phyloP scores from a whole-genome alignment of 495 filamentous ascomycete genomes.

The Penicillium maclennaniae region DNA sequence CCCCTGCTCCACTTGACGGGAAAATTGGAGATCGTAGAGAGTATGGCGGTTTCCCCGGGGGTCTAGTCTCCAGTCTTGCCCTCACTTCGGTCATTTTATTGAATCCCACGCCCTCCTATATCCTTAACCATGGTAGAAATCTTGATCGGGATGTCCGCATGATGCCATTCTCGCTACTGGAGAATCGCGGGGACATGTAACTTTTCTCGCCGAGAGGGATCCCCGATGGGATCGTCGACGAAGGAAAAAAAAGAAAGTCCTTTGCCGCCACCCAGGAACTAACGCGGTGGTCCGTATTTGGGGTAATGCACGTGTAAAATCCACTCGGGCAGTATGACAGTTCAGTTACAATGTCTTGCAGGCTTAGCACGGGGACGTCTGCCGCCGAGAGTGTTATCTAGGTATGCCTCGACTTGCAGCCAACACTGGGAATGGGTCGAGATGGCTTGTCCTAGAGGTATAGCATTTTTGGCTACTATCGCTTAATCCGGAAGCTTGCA shows the following conservation, averaged over 20 bases:
- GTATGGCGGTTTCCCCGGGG: neutral
- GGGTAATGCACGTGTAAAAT: neutral
- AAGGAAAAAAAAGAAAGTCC: neutral
- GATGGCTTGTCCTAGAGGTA: neutral
- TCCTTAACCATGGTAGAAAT: neutral
- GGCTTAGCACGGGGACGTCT: neutral
- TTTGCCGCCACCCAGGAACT: neutral
- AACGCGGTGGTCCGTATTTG: neutral
- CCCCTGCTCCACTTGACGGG: too few relatives aligned
- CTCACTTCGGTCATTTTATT: too few relatives aligned
- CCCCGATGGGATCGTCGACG: neutral
- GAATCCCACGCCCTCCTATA: neutral
- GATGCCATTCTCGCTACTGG: neutral
- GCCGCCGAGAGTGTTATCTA: neutral
- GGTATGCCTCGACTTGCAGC: neutral
- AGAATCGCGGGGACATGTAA: neutral
- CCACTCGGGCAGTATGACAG: neutral
- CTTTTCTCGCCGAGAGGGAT: neutral
- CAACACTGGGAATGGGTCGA: neutral
- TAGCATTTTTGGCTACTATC: neutral
- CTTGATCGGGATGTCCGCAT: neutral
- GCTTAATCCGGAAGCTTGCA: neutral
- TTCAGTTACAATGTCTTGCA: constrained; percentile 15
- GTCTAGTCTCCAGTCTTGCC: neutral
- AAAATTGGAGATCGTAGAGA: neutral